These are phyloP conservation scores for Corylus heterophylla DNA, from an alignment of 306 rosid species.

Conservation along the genomic window DNA sequence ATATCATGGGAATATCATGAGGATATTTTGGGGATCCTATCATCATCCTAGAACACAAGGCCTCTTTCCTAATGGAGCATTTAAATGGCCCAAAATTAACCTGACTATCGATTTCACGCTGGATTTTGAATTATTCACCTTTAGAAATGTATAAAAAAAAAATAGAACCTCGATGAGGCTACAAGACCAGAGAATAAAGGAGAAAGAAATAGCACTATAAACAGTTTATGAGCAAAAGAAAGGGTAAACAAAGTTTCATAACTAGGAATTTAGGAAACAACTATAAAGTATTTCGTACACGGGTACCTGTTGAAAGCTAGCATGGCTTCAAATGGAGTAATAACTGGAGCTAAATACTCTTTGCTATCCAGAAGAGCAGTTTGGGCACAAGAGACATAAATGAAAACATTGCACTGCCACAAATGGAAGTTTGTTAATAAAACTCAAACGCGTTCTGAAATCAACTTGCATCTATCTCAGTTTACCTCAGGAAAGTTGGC, in stretches of 20 bases:
- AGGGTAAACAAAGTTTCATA: neutral
- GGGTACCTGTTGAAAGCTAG: conserved; percentile 87
- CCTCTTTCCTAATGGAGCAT: neutral
- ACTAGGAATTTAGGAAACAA: neutral
- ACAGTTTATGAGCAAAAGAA: neutral
- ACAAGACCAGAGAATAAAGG: neutral
- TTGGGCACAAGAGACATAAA: conserved; percentile 88
- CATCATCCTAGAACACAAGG: neutral
- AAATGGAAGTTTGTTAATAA: conserved; percentile 23
- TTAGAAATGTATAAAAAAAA: neutral
- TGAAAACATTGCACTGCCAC: conserved; percentile 84
- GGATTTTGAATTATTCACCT: neutral
- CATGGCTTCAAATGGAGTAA: conserved; percentile 89
- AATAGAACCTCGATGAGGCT: neutral
- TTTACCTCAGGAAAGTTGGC: conserved; percentile 96
- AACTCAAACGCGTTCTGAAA: conserved; percentile 2
- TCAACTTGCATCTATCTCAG: conserved; percentile 4
- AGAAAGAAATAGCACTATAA: neutral
- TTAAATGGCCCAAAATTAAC: neutral
- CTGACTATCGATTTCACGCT: neutral
- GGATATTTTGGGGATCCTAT: neutral
- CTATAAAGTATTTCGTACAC: neutral
- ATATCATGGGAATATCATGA: neutral
- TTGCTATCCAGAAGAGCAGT: conserved; percentile 92
- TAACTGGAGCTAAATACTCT: conserved; percentile 89